Conservation (phyloP, 2,329 filamentous ascomycete genomes). For the Rhynchosporium agropyri region DNA sequence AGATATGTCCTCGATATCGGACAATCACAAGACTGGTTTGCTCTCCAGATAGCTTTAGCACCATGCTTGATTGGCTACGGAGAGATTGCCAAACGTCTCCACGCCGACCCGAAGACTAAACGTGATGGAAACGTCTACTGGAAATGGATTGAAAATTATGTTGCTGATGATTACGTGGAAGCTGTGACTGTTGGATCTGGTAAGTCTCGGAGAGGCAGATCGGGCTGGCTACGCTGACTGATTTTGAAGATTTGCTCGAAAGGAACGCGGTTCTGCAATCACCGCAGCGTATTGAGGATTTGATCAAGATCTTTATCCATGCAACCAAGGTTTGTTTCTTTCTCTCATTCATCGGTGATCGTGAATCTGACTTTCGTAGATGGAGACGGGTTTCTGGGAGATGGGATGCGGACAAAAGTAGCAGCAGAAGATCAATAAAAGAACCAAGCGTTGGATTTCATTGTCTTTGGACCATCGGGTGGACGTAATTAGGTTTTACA, state of each 20-base stretch:
- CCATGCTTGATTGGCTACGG: constrained; percentile 92
- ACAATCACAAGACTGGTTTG: constrained; percentile 84
- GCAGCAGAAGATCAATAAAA: background rate
- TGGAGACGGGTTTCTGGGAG: constrained; percentile 77
- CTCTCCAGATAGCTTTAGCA: constrained; percentile 79
- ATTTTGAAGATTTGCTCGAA: constrained; percentile 68
- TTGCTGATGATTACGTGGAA: constrained; percentile 74
- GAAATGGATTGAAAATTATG: constrained; percentile 90
- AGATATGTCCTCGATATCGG: constrained; percentile 88
- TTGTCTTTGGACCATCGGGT: too few species aligned
- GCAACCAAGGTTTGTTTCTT: constrained; percentile 71
- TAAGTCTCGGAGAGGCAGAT: constrained; percentile 46
- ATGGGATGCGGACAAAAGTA: constrained; percentile 52
- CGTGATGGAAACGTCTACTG: constrained; percentile 75
- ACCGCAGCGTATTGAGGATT: constrained; percentile 73
- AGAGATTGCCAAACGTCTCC: constrained; percentile 72
- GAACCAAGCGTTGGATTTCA: background rate
- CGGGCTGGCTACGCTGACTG: background rate
- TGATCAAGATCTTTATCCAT: constrained; percentile 82
- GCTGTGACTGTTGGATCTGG: constrained; percentile 72
- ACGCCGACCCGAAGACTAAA: constrained; percentile 61
- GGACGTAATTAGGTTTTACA: too few species aligned
- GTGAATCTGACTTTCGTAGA: constrained; percentile 46
- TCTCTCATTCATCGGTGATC: background rate
- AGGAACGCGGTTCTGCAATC: constrained; percentile 73